Conservation (phyloP, 148 eudicot species). For the Cornus suecica region DNA sequence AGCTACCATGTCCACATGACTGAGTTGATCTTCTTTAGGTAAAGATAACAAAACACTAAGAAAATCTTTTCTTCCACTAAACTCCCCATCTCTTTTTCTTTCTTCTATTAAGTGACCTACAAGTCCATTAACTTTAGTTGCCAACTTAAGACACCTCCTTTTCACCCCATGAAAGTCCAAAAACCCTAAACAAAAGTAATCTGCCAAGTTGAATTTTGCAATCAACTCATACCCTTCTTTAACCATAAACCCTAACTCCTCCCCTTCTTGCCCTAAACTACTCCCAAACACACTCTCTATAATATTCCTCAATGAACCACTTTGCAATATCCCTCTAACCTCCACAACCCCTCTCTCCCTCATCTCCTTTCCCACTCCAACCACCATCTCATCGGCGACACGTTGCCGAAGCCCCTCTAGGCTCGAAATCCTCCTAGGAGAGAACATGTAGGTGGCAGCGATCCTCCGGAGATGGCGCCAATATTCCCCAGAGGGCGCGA, state of each 20-base stretch:
- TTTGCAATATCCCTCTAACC: conserved; percentile 50
- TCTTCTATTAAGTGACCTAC: conserved; percentile 42
- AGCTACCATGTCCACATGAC: conserved; percentile 57
- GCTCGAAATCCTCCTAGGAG: conserved; percentile 52
- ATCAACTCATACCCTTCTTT: conserved; percentile 78
- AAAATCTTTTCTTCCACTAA: conserved; percentile 41
- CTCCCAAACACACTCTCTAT: conserved; percentile 72
- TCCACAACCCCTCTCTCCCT: conserved; percentile 36
- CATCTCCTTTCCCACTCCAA: conserved; percentile 37
- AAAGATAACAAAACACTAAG: conserved; percentile 61
- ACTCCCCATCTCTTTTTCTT: conserved; percentile 32
- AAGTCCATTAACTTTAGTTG: conserved; percentile 38
- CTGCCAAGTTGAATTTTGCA: conserved; percentile 54
- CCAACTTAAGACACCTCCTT: conserved; percentile 59
- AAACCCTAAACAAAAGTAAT: conserved; percentile 51
- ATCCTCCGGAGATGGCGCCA: conserved; percentile 66
- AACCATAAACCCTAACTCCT: conserved; percentile 53
- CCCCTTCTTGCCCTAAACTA: conserved; percentile 36
- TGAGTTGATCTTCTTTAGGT: conserved; percentile 57
- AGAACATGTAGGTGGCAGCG: conserved; percentile 55
- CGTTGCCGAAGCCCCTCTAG: conserved; percentile 48
- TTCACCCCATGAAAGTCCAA: conserved; percentile 62
- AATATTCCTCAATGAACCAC: conserved; percentile 55
- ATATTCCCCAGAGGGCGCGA: conserved; percentile 58
- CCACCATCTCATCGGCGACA: conserved; percentile 44